Base-by-base conservation (phyloP, 192 early-diverging fungal species). In the Umbelopsis isabellina region DNA sequence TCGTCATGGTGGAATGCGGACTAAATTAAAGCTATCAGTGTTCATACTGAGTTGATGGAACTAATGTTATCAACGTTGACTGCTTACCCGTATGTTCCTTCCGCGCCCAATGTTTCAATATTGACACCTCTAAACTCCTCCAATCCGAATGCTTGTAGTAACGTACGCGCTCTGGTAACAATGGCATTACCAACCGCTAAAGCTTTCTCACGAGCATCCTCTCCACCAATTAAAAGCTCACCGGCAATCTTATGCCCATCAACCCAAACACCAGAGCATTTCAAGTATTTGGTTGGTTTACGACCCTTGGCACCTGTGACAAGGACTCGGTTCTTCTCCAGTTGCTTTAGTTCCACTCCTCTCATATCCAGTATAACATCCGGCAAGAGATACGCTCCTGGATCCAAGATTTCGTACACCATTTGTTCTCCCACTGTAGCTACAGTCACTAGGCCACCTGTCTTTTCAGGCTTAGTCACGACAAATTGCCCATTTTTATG, bases 351-450 rank as follows among this genome's bases (percentile, higher is more conserved):
- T 46, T 80, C 75, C 46, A 90, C 87, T 33, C 84, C 70, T 16
- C 85, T 80, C 61, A 90, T 72, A 77, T 90, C 89, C 44, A 89
- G 51, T 47, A 87, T 82, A 16, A 90, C 89, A 69, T 90, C 89
- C 9, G 89, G 89, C 12, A 90, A 76, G 23, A 88, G 72, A 69
- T 90, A 90, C 0, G 81, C 68, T n/a, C 85, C 82, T 44, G 89
- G 89, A 71, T 90, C 87, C 58, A 90, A 51, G 41, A 87, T 82
- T 70, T 90, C 89, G 67, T 90, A 90, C 7, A 90, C 68, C 52
- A 90, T 82, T 65, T 90, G 89, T 66, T 90, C 89, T 20, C 80
- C 72, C 3, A 90, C 89, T 0, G 87, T 89, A 2, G 77, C 83
- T 13, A 81, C 68, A 0, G 82, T 80, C 1, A 90, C 89, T 11